phyloP scores from a whole-genome alignment of 2,329 filamentous ascomycete genomes.

The Didymella exigua region DNA sequence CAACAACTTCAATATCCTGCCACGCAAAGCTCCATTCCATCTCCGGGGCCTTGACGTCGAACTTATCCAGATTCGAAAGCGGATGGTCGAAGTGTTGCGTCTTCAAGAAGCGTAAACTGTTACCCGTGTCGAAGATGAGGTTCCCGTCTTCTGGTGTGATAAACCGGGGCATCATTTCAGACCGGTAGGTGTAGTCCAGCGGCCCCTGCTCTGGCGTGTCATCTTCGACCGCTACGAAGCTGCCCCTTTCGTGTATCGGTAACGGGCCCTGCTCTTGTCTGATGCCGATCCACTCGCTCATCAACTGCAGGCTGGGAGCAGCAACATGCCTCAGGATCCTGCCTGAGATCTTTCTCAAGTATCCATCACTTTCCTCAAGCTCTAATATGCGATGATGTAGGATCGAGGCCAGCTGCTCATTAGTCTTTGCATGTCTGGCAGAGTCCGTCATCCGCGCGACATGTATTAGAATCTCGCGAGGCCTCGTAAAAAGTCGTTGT shows the following conservation, averaged over 20 bases:
- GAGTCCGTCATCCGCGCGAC: constrained; percentile 57
- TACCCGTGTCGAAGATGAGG: constrained; percentile 78
- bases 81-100: constrained; percentile 74
- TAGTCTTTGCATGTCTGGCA: constrained; percentile 51
- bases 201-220: constrained; percentile 27
- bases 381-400: constrained; percentile 48
- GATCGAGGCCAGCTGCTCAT: constrained; percentile 48
- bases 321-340: constrained; percentile 69
- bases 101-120: constrained; percentile 74
- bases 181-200: constrained; percentile 67
- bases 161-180: constrained; percentile 71
- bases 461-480: constrained; percentile 60
- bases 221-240: constrained; percentile 41
- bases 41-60: constrained; percentile 59
- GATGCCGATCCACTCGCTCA: constrained; percentile 78
- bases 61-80: constrained; percentile 60
- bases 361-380: constrained; percentile 66
- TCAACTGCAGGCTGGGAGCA: constrained; percentile 68
- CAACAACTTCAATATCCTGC: constrained; percentile 69
- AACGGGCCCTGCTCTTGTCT: constrained; percentile 46
- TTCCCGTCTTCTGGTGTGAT: constrained; percentile 71
- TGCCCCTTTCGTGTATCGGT: constrained; percentile 35
- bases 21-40: constrained; percentile 75
- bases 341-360: constrained; percentile 68
- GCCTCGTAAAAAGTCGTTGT: constrained; percentile 49